Evolutionary conservation across 257 asterid species (phyloP), one percentile per base, ranked within the genome.

Genomic region (Nicotiana otophora): DNA sequence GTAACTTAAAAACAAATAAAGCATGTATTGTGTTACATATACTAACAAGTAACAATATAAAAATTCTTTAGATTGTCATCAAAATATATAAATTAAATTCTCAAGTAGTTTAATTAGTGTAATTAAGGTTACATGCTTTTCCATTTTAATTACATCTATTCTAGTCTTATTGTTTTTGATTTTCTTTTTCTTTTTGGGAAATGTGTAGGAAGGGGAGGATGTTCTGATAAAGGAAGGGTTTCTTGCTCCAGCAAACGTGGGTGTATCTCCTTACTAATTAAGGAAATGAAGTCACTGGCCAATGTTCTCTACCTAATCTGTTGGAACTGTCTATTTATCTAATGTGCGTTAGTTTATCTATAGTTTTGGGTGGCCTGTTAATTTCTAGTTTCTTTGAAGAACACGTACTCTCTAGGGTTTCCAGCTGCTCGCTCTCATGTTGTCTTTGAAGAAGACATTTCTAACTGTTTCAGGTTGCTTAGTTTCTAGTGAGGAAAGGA

Each of bases 191-290:
- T 16, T 63, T 23, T 70, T 16, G 58, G 55, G n/a, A n/a, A 57
- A 36, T 68, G 20, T 76, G 87, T 83, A 96, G 99, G 97, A 96
- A 82, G 99, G 96, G 26, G 99, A 94, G 33, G 97, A 92, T 86
- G 94, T 88, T 80, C 87, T 92, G 92, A 92, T 92, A 96, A 94
- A 92, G 89, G 99, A 94, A 83, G 98, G 98, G 77, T 93, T 91
- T 86, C 98, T 93, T 81, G 91, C 89, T 81, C 92, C 95, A 15
- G 91, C 99, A 20, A 93, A 93, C 85, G 87, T 95, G 85, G 97
- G 97, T 42, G 88, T 93, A 63, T 92, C 99, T 88, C 99, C 97
- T 58, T 93, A 90, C 85, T 95, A 64, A 90, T 80, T 81, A 78
- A 82, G 16, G 80, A 74, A 74, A 14, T 48, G 42, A 17, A 26